phyloP scores from a whole-genome alignment of 2,329 filamentous ascomycete genomes.

The Coniochaeta pulveracea region DNA sequence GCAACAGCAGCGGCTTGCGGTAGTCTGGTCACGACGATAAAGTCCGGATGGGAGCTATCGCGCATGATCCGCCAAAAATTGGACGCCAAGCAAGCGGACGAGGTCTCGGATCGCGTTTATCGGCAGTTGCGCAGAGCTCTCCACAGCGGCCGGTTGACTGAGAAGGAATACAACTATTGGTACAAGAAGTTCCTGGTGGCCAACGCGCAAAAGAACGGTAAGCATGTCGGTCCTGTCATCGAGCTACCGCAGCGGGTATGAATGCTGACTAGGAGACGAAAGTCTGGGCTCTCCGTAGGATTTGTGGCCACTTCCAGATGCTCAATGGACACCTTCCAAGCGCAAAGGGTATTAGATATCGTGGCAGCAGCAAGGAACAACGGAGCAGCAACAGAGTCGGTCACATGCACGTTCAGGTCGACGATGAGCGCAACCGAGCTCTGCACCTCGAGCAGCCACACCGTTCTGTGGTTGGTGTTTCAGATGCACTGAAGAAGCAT shows the following conservation, averaged over 20 bases:
- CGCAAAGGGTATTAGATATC: too few relatives aligned
- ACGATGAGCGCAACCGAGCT: too few relatives aligned
- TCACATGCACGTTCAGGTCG: too few relatives aligned
- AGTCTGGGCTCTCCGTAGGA: constrained; percentile 1
- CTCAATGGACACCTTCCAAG: too few relatives aligned
- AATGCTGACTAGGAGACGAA: too few relatives aligned
- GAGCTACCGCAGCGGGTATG: too few relatives aligned
- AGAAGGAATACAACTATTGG: constrained; percentile 14
- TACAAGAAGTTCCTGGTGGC: constrained; percentile 16
- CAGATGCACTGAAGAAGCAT: too few relatives aligned
- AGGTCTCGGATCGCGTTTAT: constrained; percentile 12
- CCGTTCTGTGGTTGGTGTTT: too few relatives aligned
- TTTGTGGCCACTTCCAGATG: background rate
- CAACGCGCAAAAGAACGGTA: constrained; percentile 16
- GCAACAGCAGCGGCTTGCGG: constrained; percentile 17
- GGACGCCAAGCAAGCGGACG: constrained; percentile 11
- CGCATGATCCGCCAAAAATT: constrained; percentile 17
- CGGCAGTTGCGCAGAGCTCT: constrained; percentile 11
- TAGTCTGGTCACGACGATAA: constrained; percentile 17
- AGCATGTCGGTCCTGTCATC: too few relatives aligned
- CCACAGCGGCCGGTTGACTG: constrained; percentile 13
- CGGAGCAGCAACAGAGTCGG: too few relatives aligned
- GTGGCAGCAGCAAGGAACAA: too few relatives aligned
- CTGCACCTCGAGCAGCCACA: too few relatives aligned
- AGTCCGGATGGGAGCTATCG: constrained; percentile 17